phyloP scores from a whole-genome alignment of 352 stramenopile genomes.

The Sclerospora graminicola region DNA sequence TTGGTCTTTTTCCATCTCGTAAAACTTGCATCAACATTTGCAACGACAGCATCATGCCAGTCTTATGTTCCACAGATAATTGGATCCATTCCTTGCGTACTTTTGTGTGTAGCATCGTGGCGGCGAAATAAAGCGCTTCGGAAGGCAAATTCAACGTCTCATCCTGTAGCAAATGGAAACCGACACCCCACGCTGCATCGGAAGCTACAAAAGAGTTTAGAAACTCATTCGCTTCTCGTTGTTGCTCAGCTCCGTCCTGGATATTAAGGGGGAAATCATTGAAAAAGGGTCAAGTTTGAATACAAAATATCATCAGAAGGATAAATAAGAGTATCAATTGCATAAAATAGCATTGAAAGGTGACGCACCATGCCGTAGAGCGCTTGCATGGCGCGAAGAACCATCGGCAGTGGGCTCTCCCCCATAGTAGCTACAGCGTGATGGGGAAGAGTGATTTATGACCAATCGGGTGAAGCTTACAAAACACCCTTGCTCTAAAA shows the following conservation, averaged over 20 bases:
- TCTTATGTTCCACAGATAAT: constrained; percentile 24
- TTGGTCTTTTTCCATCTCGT: constrained; percentile 12
- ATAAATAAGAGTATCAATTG: background rate
- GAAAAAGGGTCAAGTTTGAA: background rate
- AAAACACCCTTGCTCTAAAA: too few relatives aligned
- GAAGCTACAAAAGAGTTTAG: constrained; percentile 42
- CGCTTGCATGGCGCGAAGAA: constrained; percentile 42
- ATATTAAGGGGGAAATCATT: background rate
- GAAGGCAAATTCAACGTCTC: constrained; percentile 28
- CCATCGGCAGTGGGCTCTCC: constrained; percentile 26
- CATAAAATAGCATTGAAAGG: background rate
- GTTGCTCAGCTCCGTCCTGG: constrained; percentile 45
- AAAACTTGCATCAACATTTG: constrained; percentile 27
- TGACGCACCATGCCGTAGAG: constrained; percentile 51
- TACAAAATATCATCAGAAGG: background rate
- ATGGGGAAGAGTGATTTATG: too few relatives aligned
- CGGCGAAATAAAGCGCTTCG: constrained; percentile 61
- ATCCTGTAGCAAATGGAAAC: constrained; percentile 41
- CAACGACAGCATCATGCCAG: constrained; percentile 26
- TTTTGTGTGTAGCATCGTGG: constrained; percentile 69
- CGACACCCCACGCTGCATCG: constrained; percentile 40
- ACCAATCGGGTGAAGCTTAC: too few relatives aligned
- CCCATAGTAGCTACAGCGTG: constrained; percentile 11
- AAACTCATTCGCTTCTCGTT: constrained; percentile 64
- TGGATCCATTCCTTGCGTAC: constrained; percentile 56